Evolutionary conservation across 139 green algal species (phyloP), one percentile per base, ranked within the genome.

Genomic region (Picochlorum sp.): DNA sequence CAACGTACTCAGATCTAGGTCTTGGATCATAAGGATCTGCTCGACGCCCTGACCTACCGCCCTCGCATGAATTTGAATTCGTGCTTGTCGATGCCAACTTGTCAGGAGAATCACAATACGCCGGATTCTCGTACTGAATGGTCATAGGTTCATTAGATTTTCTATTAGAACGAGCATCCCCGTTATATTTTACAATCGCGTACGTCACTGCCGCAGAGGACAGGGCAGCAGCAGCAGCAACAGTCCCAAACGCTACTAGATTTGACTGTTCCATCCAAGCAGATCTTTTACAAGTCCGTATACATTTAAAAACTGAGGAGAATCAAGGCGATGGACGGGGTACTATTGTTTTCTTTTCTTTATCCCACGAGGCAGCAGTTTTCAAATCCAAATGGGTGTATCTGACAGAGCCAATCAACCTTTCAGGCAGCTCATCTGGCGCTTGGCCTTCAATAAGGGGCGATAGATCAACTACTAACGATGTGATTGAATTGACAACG

Each of bases 361-460:
- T 44, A 59, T 66, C 61, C 30, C 30, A 66, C 2, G 30, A 21
- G 6, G 61, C 26, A 23, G 61, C 26, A 44, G 61, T 59, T 18
- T 21, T 74, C n/a, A 84, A 60, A 41, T 79, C 62, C 52, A 84
- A 37, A 61, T 78, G 65, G 37, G 75, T 58, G 18, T 79, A 78
- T 26, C 76, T 50, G 21, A 82, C 61, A 23, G 61, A 78, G 18
- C 78, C 78, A 15, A 84, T 61, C 37, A 84, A 62, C 45, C 72
- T 51, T 70, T 84, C 78, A 3, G 78, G 78, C 14, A 84, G 64
- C 68, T 82, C 71, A 26, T 83, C 76, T 7, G 52, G 28, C 15
- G 37, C 62, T 65, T 79, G 72, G 7, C 72, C 72, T 68, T 85
- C 78, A 37, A 81, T 56, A 46, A 85, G 49, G 2, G 74, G 49